These are phyloP conservation scores for Penicillium sp. DNA, from an alignment of 2,329 filamentous ascomycete species.

Conservation along the genomic window DNA sequence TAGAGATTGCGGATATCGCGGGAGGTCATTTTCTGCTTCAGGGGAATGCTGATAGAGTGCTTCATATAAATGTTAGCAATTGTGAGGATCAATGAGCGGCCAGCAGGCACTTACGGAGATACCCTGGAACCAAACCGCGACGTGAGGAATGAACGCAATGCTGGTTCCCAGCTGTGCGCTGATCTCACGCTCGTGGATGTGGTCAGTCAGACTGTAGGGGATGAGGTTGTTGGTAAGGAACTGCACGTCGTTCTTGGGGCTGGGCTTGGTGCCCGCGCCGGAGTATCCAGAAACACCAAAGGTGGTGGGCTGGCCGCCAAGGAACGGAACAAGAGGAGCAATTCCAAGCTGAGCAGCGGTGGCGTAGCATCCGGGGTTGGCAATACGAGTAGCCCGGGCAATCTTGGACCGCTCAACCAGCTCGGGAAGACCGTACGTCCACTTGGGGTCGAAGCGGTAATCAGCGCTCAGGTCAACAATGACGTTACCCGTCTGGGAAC, in stretches of 20 bases:
- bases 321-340: conserved; percentile 72
- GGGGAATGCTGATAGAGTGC: conserved; percentile 85
- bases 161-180: conserved; percentile 69
- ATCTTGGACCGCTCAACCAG: conserved; percentile 74
- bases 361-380: conserved; percentile 93
- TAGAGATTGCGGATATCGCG: conserved; percentile 92
- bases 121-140: conserved; percentile 95
- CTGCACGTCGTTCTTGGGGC: conserved; percentile 86
- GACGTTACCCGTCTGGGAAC: conserved; percentile 65
- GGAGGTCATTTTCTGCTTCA: conserved; percentile 81
- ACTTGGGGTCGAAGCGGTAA: conserved; percentile 80
- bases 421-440: conserved; percentile 91
- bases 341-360: conserved; percentile 90
- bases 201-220: conserved; percentile 85
- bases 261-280: conserved; percentile 90
- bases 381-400: conserved; percentile 74
- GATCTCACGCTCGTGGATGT: conserved; percentile 94
- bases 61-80: conserved; percentile 31
- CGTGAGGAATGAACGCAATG: conserved; percentile 88
- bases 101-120: conserved; percentile 59
- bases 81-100: not conserved
- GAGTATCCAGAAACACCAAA: conserved; percentile 95
- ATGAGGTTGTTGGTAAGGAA: conserved; percentile 83
- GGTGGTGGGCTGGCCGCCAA: conserved; percentile 74
- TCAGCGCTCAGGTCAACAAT: conserved; percentile 96